Percentiles rank a stretch among this genome's conserved stretches.
Evolutionary conservation across 441 rosid species (phyloP).

Genomic region (Capsella rubella): DNA sequence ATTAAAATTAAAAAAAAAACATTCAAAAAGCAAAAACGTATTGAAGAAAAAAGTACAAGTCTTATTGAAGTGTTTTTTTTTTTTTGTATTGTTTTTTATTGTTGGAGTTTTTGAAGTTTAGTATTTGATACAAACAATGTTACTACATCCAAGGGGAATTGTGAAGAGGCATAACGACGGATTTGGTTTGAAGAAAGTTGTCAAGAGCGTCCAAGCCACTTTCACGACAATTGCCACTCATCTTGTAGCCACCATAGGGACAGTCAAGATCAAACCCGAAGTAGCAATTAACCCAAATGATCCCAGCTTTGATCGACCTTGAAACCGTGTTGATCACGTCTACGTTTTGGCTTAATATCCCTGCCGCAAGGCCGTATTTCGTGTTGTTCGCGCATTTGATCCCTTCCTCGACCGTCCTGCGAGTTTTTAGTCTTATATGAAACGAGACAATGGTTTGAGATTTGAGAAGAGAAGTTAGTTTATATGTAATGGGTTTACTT

Average conservation of each 20-base stretch:
- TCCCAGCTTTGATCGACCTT: slow-evolving; percentile 79
- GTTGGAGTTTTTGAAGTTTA: not conserved
- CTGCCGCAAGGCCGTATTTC: slow-evolving; percentile 84
- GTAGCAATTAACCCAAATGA: slow-evolving; percentile 82
- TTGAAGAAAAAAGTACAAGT: not conserved
- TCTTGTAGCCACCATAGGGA: slow-evolving; percentile 80
- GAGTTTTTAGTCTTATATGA: not conserved
- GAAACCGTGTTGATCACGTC: slow-evolving; percentile 81
- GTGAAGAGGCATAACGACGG: slow-evolving; percentile 73
- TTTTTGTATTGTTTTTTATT: not conserved
- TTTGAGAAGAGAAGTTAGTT: not conserved
- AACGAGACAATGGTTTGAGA: not conserved
- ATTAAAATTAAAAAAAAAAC: not conserved
- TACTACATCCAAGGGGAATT: slow-evolving; percentile 84
- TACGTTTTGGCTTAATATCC: slow-evolving; percentile 70
- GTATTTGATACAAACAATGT: slow-evolving; percentile 2
- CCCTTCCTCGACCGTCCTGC: slow-evolving; percentile 82
- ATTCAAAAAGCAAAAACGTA: not conserved
- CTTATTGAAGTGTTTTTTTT: not conserved
- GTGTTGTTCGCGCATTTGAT: slow-evolving; percentile 75
- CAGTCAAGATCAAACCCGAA: slow-evolving; percentile 61
- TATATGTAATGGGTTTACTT: slow-evolving; percentile 45
- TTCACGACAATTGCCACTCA: slow-evolving; percentile 81
- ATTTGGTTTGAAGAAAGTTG: slow-evolving; percentile 70
- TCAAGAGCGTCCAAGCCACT: slow-evolving; percentile 67